phyloP scores from a whole-genome alignment of 2,329 filamentous ascomycete species.

The Colletotrichum sp. region DNA sequence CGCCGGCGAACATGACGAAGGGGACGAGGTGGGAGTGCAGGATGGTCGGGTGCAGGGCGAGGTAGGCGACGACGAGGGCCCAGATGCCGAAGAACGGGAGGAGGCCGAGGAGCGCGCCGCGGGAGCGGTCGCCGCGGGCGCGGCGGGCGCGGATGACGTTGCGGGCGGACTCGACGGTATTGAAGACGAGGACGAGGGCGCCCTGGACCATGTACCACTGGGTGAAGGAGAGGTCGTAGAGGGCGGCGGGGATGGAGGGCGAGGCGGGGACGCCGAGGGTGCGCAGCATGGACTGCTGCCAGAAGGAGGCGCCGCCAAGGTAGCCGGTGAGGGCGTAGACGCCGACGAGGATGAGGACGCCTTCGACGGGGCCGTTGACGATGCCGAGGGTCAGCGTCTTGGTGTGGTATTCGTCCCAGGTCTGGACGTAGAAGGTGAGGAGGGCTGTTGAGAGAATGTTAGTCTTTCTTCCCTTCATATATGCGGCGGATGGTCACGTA shows the following conservation, averaged over 20 bases:
- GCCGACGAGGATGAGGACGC: conserved; percentile 80
- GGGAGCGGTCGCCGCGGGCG: conserved; percentile 72
- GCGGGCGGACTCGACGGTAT: conserved; percentile 78
- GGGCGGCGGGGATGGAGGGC: conserved; percentile 66
- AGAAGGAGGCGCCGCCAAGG: conserved; percentile 89
- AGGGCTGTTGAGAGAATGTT: conserved; percentile 59
- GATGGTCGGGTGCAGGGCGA: conserved; percentile 85
- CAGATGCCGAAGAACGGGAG: conserved; percentile 81
- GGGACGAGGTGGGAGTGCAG: conserved; percentile 84
- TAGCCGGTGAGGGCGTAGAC: conserved; percentile 86
- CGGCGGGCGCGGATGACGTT: conserved; percentile 87
- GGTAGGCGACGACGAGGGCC: conserved; percentile 77
- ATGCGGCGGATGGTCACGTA: conserved; percentile 43
- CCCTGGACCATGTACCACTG: conserved; percentile 95
- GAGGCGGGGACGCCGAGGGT: conserved; percentile 72
- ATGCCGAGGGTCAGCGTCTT: conserved; percentile 92
- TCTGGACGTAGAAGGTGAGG: conserved; percentile 98
- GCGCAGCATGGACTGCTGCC: conserved; percentile 82
- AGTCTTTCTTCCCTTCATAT: not conserved
- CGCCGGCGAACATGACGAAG: conserved; percentile 85
- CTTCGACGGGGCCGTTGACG: conserved; percentile 94
- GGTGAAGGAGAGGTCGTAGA: conserved; percentile 86
- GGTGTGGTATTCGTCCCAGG: conserved; percentile 99
- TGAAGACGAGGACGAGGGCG: conserved; percentile 79
- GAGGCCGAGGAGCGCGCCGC: conserved; percentile 81